Base-by-base conservation (phyloP, 495 filamentous ascomycete genomes). In the Daldinia childiae region DNA sequence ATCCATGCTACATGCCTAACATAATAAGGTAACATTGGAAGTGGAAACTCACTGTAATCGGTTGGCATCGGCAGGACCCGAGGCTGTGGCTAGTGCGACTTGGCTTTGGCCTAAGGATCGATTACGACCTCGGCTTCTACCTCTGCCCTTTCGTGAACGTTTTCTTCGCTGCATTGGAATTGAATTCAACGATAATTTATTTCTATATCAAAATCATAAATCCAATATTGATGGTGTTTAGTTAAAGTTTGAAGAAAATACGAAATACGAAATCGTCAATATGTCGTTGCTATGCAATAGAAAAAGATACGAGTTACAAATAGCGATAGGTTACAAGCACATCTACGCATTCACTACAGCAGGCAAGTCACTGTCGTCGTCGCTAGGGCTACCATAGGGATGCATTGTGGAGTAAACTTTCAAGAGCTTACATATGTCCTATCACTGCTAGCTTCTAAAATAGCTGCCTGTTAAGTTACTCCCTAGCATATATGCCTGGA, bases 41-140 rank as follows among this genome's bases (percentile, higher is more conserved):
- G 24, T 21, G 48, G 41, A 43, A 43, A 45, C 48, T 30, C 51
- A 64, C 60, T 27, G 29, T 6, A 14, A 62, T 38, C 32, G 60
- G 41, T 34, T 52, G 21, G 27, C 21, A 2, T 7, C 48, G 48
- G 26, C 24, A 52, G 48, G 21, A 19, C 5, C 26, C 19, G 48
- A 52, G 5, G 21, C 5, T 27, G 48, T 52, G 48, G 50, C 50
- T 54, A 48, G 43, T 24, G 43, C 8, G 19, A 19, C 43, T 21
- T 48, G 41, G 41, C 43, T 19, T 21, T 48, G 41, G 41, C 48
- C 6, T 9, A 14, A 3, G 34, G 34, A 14, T 36, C 34, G 34
- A 12, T 12, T 12, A 14, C 34, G n/a, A 48, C n/a, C 41, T 48
- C 41, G 41, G 19, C 41, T 17, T 17, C n/a, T 48, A 1, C n/a